Evolutionary conservation across 2,329 filamentous ascomycete genomes (phyloP), one percentile per base, ranked within the genome.

Genomic region (Aureobasidium sp.): DNA sequence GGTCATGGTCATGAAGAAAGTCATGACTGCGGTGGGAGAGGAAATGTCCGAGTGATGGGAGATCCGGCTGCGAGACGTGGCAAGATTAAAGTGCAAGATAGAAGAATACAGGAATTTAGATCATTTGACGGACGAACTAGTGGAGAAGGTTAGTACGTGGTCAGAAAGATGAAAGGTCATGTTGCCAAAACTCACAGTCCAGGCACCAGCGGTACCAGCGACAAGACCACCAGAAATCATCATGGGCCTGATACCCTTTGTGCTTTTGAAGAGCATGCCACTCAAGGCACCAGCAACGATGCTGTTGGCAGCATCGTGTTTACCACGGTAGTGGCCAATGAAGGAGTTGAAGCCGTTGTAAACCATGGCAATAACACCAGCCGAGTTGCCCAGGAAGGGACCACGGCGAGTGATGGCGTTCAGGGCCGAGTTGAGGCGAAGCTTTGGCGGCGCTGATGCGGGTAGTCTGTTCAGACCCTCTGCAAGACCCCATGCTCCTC

Each of bases 251-350:
- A 94, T 66, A 6, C 94, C 94, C 71, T 90, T 84, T 53, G 95
- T 97, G 75, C 92, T 96, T 83, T 97, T 97, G 79, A 99, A 99
- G 15, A 99, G 74, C 83, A 93, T 92, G 63, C 94, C 94, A 72
- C 91, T 96, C 68, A 99, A 75, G 1, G 82, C 88, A 67, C 95
- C 94, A 5, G 94, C 93, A 23, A 84, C 77, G 60, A 99, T 84
- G 66, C 91, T 94, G 79, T 99, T 99, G 63, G 87, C 84, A 3
- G 91, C 84, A 75, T 99, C 95, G 69, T 96, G 91, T 78, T 91
- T 90, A 66, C 91, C 91, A 64, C 92, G 82, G 66, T 87, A 75
- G 70, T 89, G 86, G 42, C 91, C 91, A 65, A 96, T 85, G 62
- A 85, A 85, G 36, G 90, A 94, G 79, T 96, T 96, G 75, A 94